A percentile compares a stretch with the other conserved stretches of the same genome.
phyloP scores from a whole-genome alignment of 805 yeast species.

The Zygoascus biomembranicola region DNA sequence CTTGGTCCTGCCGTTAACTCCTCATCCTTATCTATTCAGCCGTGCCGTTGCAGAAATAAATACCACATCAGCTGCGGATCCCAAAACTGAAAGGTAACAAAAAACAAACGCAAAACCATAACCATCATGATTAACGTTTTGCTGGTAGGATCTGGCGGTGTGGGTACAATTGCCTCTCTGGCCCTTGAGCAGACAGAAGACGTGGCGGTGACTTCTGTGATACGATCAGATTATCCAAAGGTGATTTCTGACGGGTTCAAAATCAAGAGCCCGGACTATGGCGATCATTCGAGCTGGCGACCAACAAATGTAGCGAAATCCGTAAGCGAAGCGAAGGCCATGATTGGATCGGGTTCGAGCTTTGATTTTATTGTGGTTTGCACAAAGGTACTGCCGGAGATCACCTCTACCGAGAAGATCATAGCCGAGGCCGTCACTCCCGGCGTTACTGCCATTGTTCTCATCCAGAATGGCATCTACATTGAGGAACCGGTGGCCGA shows the following conservation, averaged over 20 bases:
- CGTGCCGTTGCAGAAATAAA: background rate
- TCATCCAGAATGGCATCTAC: conserved; percentile 62
- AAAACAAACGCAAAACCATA: too few relatives aligned
- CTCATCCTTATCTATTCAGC: background rate
- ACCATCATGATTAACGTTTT: conserved; percentile 35
- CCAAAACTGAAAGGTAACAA: too few relatives aligned
- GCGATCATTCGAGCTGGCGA: conserved; percentile 43
- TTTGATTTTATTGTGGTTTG: conserved; percentile 55
- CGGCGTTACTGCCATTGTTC: conserved; percentile 40
- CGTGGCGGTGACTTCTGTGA: conserved; percentile 50
- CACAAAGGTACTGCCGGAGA: conserved; percentile 61
- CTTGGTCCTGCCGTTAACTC: background rate
- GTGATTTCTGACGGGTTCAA: conserved; percentile 47
- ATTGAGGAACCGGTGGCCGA: conserved; percentile 47
- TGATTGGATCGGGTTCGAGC: conserved; percentile 30
- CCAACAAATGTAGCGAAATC: conserved; percentile 36
- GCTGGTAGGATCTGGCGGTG: conserved; percentile 79
- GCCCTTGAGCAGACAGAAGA: conserved; percentile 43
- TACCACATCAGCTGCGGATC: too few relatives aligned
- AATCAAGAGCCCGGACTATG: conserved; percentile 57
- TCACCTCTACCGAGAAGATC: conserved; percentile 44
- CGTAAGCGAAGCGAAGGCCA: conserved; percentile 37
- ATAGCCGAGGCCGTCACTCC: conserved; percentile 42
- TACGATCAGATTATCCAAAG: conserved; percentile 54
- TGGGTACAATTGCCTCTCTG: conserved; percentile 70